These are phyloP conservation scores for Ammopiptanthus mongolicus DNA, from an alignment of 306 rosid genomes.

Conservation along the genomic window DNA sequence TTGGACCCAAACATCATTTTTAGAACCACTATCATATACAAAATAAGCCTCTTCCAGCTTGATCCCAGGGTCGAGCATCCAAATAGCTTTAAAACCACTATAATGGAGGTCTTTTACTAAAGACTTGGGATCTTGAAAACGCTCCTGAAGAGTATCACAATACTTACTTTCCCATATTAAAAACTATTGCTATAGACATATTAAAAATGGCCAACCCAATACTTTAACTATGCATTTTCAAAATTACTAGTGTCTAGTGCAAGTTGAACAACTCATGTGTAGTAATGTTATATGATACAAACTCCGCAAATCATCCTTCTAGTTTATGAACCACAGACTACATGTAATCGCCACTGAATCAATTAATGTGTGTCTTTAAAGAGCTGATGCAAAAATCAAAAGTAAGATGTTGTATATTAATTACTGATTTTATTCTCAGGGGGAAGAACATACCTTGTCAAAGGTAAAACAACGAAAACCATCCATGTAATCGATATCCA, in stretches of 20 bases:
- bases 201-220: conserved; percentile 15
- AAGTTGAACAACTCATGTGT: not conserved
- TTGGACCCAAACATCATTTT: conserved; percentile 69
- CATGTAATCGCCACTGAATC: not conserved
- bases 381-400: not conserved
- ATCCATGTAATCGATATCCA: conserved; percentile 96
- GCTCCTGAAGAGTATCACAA: conserved; percentile 52
- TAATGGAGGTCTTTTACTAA: conserved; percentile 53
- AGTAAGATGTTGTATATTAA: not conserved
- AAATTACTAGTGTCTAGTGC: not conserved
- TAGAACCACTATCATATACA: conserved; percentile 72
- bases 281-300: not conserved
- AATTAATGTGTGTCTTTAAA: not conserved
- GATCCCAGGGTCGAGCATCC: conserved; percentile 98
- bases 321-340: not conserved
- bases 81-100: conserved; percentile 81
- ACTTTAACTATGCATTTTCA: not conserved
- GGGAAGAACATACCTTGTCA: conserved; percentile 50
- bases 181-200: not conserved
- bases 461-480: conserved; percentile 91
- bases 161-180: conserved; percentile 7
- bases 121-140: conserved; percentile 67
- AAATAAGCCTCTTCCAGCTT: conserved; percentile 76
- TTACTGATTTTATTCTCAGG: not conserved
- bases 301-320: not conserved